Conservation (phyloP, 1,139 yeast genomes). For the Geotrichum bryndzae region DNA sequence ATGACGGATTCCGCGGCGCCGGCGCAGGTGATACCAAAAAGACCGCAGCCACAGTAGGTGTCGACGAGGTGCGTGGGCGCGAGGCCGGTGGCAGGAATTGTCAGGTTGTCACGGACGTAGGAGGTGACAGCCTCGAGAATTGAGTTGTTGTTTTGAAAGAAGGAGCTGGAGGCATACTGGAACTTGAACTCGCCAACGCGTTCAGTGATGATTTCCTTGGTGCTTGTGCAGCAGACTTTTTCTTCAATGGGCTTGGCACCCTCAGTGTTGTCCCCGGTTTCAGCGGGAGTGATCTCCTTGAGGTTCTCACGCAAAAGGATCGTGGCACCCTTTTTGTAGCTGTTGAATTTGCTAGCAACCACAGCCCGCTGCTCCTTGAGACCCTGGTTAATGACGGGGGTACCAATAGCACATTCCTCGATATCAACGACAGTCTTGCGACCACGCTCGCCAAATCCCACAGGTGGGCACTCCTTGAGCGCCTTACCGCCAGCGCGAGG, state of each 20-base stretch:
- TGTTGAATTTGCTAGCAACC: constrained; percentile 45
- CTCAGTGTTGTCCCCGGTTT: constrained; percentile 24
- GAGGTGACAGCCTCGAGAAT: constrained; percentile 75
- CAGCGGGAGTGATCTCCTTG: constrained; percentile 33
- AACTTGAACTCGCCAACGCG: constrained; percentile 56
- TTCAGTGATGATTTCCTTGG: constrained; percentile 77
- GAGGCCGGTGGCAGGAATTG: constrained; percentile 38
- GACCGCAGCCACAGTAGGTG: constrained; percentile 96
- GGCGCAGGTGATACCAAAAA: constrained; percentile 83
- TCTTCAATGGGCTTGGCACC: constrained; percentile 21
- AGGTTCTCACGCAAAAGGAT: constrained; percentile 69
- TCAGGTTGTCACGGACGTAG: constrained; percentile 69
- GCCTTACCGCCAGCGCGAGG: constrained; percentile 47
- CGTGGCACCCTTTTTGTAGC: constrained; percentile 80
- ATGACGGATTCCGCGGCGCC: constrained; percentile 71
- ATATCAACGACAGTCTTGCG: constrained; percentile 76
- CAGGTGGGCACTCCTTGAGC: constrained; percentile 50
- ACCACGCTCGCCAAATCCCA: constrained; percentile 87
- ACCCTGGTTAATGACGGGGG: constrained; percentile 67
- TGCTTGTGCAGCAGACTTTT: constrained; percentile 49
- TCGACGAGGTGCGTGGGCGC: constrained; percentile 69
- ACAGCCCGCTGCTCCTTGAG: constrained; percentile 61
- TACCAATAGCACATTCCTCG: constrained; percentile 90
- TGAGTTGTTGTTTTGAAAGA: constrained; percentile 92
- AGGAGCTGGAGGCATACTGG: constrained; percentile 88